phyloP scores from a whole-genome alignment of 192 early-diverging fungal genomes.

The Spinellus fusiger region DNA sequence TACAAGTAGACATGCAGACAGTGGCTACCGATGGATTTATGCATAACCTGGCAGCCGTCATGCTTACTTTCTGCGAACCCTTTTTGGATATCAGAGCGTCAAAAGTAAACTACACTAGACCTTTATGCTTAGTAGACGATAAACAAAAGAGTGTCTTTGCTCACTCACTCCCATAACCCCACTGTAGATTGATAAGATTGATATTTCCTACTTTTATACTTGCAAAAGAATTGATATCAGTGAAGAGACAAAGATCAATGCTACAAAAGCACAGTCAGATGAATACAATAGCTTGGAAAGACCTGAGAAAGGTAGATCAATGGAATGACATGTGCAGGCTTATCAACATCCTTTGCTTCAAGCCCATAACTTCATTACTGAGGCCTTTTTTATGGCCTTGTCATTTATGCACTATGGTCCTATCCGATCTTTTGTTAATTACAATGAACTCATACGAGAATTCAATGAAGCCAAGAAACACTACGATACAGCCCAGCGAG shows the following conservation, averaged over 20 bases:
- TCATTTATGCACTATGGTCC: constrained; percentile 76
- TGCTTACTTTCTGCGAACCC: constrained; percentile 75
- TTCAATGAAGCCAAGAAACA: constrained; percentile 65
- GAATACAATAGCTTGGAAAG: constrained; percentile 38
- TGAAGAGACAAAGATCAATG: constrained; percentile 77
- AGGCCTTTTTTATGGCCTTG: constrained; percentile 81
- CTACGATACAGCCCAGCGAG: constrained; percentile 6
- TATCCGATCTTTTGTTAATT: constrained; percentile 64
- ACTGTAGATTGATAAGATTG: constrained; percentile 70
- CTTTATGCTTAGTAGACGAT: not conserved
- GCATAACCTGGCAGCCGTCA: constrained; percentile 61
- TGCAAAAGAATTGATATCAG: constrained; percentile 53
- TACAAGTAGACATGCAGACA: constrained; percentile 71
- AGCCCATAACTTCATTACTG: constrained; percentile 79
- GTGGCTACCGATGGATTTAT: constrained; percentile 87
- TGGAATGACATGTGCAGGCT: not conserved
- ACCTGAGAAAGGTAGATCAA: constrained; percentile 8
- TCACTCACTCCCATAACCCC: not conserved
- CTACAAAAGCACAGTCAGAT: constrained; percentile 63
- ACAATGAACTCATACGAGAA: constrained; percentile 59
- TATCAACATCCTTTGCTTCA: not conserved
- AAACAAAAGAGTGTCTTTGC: not conserved
- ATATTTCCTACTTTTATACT: constrained; percentile 62
- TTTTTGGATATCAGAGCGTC: constrained; percentile 71
- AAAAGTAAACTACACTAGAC: constrained; percentile 45